Conservation (phyloP, 225 moss, liverwort and hornwort genomes). For the Climacium dendroides region DNA sequence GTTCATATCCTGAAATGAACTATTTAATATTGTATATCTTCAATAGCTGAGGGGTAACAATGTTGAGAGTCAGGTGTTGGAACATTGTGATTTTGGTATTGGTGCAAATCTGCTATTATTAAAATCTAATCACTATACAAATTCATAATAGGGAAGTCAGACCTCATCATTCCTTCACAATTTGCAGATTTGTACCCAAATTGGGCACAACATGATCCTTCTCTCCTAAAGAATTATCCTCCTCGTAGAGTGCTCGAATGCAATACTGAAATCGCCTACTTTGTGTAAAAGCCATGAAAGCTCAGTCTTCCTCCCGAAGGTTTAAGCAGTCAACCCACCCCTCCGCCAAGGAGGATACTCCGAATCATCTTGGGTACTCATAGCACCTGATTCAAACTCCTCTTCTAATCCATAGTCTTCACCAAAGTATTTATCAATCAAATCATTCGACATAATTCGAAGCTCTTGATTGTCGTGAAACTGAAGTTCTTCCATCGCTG, state of each 20-base stretch:
- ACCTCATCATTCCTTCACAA: not conserved
- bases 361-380: slow-evolving; percentile 29
- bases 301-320: not conserved
- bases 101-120: not conserved
- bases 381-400: slow-evolving; percentile 55
- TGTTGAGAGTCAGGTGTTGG: not conserved
- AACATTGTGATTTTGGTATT: not conserved
- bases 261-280: not conserved
- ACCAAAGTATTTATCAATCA: slow-evolving; percentile 82
- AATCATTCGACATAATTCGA: slow-evolving; percentile 59
- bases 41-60: not conserved
- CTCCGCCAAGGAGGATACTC: slow-evolving; percentile 87
- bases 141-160: not conserved
- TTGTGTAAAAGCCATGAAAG: not conserved
- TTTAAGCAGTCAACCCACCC: slow-evolving; percentile 43
- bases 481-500: slow-evolving; percentile 79
- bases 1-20: not conserved
- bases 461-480: slow-evolving; percentile 85
- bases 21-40: not conserved
- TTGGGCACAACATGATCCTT: not conserved
- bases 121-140: slow-evolving; percentile 1
- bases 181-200: not conserved
- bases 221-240: not conserved
- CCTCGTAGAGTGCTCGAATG: not conserved
- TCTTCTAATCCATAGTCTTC: slow-evolving; percentile 96